Conservation (phyloP, 495 filamentous ascomycete genomes). For the Xylaria curta region DNA sequence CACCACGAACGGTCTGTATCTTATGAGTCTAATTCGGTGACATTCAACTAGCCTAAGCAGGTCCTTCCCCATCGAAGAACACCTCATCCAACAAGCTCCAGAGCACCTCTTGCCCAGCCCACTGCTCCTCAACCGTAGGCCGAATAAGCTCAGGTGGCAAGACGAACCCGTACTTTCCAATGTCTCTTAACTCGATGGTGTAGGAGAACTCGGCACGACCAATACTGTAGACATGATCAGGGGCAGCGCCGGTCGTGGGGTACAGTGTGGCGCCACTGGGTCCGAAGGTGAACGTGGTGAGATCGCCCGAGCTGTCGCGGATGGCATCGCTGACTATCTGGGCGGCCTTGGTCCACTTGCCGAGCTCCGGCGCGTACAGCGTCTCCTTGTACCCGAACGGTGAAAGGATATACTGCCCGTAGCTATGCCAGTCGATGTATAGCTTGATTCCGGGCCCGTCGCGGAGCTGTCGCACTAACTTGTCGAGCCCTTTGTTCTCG, state of each 20-base stretch:
- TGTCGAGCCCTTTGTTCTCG: constrained; percentile 35
- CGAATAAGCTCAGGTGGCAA: constrained; percentile 53
- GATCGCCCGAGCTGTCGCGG: constrained; percentile 47
- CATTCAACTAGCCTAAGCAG: constrained; percentile 19
- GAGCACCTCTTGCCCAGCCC: constrained; percentile 52
- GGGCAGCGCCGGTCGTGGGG: constrained; percentile 50
- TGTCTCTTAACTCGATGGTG: constrained; percentile 56
- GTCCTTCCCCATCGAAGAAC: constrained; percentile 33
- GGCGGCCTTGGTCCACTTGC: constrained; percentile 48
- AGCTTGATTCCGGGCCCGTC: constrained; percentile 48
- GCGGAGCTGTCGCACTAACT: constrained; percentile 46
- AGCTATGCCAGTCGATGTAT: constrained; percentile 60
- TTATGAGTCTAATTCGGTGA: neutral
- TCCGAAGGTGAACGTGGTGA: constrained; percentile 46
- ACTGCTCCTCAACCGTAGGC: constrained; percentile 51
- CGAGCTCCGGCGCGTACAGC: constrained; percentile 46
- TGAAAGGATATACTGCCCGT: constrained; percentile 47
- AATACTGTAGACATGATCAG: constrained; percentile 56
- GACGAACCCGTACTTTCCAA: constrained; percentile 55
- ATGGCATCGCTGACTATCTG: constrained; percentile 45
- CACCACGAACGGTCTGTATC: neutral
- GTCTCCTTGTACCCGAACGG: constrained; percentile 34
- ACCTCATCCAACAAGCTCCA: constrained; percentile 38
- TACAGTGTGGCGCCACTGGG: constrained; percentile 59
- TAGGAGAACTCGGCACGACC: constrained; percentile 53